Evolutionary conservation across 495 filamentous ascomycete genomes (phyloP), one percentile per base, ranked within the genome.

Genomic region (Opeltia flavorubescens): DNA sequence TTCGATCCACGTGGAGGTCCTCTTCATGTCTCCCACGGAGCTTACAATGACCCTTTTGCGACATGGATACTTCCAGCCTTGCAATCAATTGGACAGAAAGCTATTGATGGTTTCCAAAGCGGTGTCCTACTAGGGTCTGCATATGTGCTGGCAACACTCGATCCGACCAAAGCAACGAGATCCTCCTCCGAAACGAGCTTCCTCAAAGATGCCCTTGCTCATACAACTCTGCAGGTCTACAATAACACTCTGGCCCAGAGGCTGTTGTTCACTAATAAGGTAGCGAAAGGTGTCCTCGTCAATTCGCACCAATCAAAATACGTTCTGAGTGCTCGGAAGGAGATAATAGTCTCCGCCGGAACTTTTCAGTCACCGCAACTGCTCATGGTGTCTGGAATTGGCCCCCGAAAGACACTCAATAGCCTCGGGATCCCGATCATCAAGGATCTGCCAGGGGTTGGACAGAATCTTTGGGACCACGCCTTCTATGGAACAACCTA

Each of bases 331-430:
- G 46, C 46, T 7, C 21, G 33, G 2, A 39, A 41, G 15, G 46
- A 48, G 20, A 21, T 48, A 2, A 48, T 48, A 24, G 33, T 48
- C 11, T 48, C 46, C 11, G 46, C 46, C 20, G 46, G 46, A 21
- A 34, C 31, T 1, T 40, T 70, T 30, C 63, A 70, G 41, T 63
- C 67, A 2, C 69, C 69, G 4, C 64, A 69, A 52, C 60, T 72
- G 1, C 61, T 74, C n/a, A 66, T 70, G 61, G 61, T 71, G 9
- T 67, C 63, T 17, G 69, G 69, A 15, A 51, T 74, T 27, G 68
- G 70, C 1, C 55, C 59, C 0, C 31, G 15, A 3, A 44, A 50
- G 9, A 39, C 58, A 18, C 54, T 68, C 0, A 20, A 48, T 0
- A 36, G 54, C 28, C 59, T 60, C 23, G 50, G 46, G 12, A 60